Conservation (phyloP, 768 basidiomycete species). For the Lentinula raphanica region DNA sequence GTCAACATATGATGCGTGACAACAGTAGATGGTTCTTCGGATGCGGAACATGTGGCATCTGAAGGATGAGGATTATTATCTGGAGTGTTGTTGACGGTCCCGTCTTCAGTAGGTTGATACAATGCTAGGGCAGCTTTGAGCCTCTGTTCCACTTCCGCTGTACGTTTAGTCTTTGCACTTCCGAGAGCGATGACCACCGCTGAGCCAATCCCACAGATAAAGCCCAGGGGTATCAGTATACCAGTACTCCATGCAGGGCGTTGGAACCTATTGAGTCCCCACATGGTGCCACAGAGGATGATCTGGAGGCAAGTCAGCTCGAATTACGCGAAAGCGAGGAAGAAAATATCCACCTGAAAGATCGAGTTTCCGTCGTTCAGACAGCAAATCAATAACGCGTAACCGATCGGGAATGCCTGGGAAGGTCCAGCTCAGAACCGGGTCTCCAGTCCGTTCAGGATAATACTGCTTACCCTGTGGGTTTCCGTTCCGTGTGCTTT, state of each 20-base stretch:
- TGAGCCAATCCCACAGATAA: slow-evolving; percentile 72
- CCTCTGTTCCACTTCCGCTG: slow-evolving; percentile 51
- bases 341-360: slow-evolving; percentile 58
- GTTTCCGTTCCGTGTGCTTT: slow-evolving; percentile 80
- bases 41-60: background rate
- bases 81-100: background rate
- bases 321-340: background rate
- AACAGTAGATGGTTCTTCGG: background rate
- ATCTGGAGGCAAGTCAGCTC: slow-evolving; percentile 28
- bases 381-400: slow-evolving; percentile 68
- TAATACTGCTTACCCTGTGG: slow-evolving; percentile 54
- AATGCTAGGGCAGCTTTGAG: slow-evolving; percentile 43
- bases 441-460: background rate
- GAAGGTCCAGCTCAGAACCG: slow-evolving; percentile 24
- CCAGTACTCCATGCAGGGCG: slow-evolving; percentile 70
- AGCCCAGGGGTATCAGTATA: slow-evolving; percentile 63
- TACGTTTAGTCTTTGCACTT: slow-evolving; percentile 62
- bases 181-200: slow-evolving; percentile 74
- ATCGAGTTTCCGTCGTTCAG: slow-evolving; percentile 73
- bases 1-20: slow-evolving; percentile 3
- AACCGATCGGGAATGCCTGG: slow-evolving; percentile 35
- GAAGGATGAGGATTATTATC: background rate
- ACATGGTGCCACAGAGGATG: slow-evolving; percentile 73
- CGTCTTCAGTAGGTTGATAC: slow-evolving; percentile 11
- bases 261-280: slow-evolving; percentile 68